Base-by-base conservation (phyloP, 108 stramenopile species). In the Schizochytrium sp. region DNA sequence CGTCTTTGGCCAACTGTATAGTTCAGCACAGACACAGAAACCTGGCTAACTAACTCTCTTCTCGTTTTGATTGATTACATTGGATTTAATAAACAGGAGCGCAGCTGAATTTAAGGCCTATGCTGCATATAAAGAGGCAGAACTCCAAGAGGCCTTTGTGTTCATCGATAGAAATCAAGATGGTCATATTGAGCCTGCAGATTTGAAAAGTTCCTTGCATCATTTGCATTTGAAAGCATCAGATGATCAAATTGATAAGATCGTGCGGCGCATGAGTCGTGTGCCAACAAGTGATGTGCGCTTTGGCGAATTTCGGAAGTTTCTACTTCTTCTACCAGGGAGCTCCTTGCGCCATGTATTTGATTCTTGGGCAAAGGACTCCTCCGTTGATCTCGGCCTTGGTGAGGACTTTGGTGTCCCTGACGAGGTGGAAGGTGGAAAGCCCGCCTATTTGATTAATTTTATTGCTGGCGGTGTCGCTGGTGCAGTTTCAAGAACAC, bases 331-430 rank as follows among this genome's bases (percentile, higher is more conserved):
- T 41, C 89, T 88, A 89, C 89, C 91, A 5, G 53, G 47, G 5
- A 83, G 55, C 28, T 83, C 76, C 12, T 42, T 83, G 76, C 47
- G 76, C 10, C 76, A 55, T 42, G 53, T 91, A 15, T 91, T 91
- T 41, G 91, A 91, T n/a, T 91, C 91, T 72, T 91, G 91, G 91
- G 91, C 91, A 7, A 90, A 91, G 50, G 91, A 89, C 15, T 89
- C 89, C 40, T 90, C 91, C 46, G 90, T 91, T 46, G 91, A 91
- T 64, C 89, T 91, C 15, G 91, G 91, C 19, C 64, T 69, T 44
- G 64, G 64, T 38, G 91, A 91, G 53, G 60, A 89, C 56, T 89
- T 91, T 90, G 88, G 42, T 4, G 89, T 91, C 15, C 91, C 91
- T 17, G 91, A 91, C 46, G 91, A 91, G 55, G 89, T 91, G 44